Percentiles rank a stretch among this genome's conserved stretches.
Conservation (phyloP, 1,284 basidiomycete species). For the Schizophyllum amplum region DNA sequence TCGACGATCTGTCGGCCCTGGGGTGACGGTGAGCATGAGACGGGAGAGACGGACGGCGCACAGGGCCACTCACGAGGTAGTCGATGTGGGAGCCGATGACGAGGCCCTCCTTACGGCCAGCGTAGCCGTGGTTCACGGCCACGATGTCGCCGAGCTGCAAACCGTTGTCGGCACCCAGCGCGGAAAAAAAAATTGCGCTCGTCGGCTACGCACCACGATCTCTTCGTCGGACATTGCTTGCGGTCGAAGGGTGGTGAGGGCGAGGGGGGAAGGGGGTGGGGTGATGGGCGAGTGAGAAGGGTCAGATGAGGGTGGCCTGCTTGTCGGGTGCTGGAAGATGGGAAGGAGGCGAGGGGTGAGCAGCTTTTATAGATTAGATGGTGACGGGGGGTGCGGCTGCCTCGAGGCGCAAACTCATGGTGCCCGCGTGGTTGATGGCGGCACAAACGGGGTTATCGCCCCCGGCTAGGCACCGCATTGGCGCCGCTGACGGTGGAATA, state of each 20-base stretch:
- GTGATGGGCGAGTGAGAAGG: slow-evolving; percentile 6
- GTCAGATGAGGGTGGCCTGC: slow-evolving; percentile 11
- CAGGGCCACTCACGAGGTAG: slow-evolving; percentile 42
- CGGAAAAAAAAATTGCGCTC: not conserved
- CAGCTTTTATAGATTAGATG: slow-evolving; percentile 44
- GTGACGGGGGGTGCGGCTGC: slow-evolving; percentile 28
- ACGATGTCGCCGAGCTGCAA: slow-evolving; percentile 70
- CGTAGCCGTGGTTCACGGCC: slow-evolving; percentile 54
- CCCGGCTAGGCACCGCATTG: slow-evolving; percentile 2
- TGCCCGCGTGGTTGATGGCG: not conserved
- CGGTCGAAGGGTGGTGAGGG: not conserved
- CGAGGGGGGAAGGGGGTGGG: not conserved
- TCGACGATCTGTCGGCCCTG: slow-evolving; percentile 75
- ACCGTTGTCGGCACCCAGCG: not conserved
- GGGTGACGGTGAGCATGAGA: not conserved
- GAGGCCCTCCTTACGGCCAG: slow-evolving; percentile 63
- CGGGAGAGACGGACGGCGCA: not conserved
- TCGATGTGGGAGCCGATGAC: slow-evolving; percentile 69
- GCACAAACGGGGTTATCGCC: slow-evolving; percentile 14
- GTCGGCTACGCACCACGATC: slow-evolving; percentile 9
- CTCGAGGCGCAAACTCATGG: slow-evolving; percentile 33
- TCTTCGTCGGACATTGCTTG: slow-evolving; percentile 5
- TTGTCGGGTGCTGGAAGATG: slow-evolving; percentile 15
- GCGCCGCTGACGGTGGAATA: not conserved
- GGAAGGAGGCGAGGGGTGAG: slow-evolving; percentile 7